Conservation (phyloP, 2,329 filamentous ascomycete genomes). For the Colletotrichum nymphaeae region DNA sequence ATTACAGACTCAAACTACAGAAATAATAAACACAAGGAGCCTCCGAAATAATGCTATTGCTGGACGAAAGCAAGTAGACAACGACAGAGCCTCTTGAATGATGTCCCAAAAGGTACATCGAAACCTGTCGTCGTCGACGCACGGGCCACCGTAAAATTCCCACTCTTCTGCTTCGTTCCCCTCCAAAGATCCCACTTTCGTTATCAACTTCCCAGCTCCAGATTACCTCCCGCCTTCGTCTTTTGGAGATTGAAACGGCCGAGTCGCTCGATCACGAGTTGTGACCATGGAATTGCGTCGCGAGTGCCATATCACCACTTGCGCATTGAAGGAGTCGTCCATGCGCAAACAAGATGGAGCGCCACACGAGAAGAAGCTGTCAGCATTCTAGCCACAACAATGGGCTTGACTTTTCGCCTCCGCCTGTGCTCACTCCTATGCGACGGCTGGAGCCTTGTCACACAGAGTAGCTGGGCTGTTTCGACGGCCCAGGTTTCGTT, state of each 20-base stretch:
- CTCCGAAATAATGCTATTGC: too few species aligned
- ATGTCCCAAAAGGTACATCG: not conserved
- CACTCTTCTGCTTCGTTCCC: conserved; percentile 15
- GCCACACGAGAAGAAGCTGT: not conserved
- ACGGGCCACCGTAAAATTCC: conserved; percentile 17
- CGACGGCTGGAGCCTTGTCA: conserved; percentile 11
- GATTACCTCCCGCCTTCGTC: conserved; percentile 5
- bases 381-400: not conserved
- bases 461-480: conserved; percentile 14
- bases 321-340: not conserved
- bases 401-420: conserved; percentile 4
- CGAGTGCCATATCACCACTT: not conserved
- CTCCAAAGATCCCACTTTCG: conserved; percentile 18
- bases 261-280: not conserved
- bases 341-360: not conserved
- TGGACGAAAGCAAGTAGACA: not conserved
- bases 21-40: not conserved
- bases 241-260: conserved; percentile 1
- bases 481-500: conserved; percentile 23
- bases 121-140: not conserved
- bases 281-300: not conserved
- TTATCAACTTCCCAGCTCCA: conserved; percentile 26
- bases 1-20: not conserved
- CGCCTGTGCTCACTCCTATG: conserved; percentile 9
- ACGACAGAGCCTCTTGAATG: not conserved